A percentile compares a stretch with the other conserved stretches of the same genome.
phyloP scores from a whole-genome alignment of 129 eudicot species.

The Artemisia annua region DNA sequence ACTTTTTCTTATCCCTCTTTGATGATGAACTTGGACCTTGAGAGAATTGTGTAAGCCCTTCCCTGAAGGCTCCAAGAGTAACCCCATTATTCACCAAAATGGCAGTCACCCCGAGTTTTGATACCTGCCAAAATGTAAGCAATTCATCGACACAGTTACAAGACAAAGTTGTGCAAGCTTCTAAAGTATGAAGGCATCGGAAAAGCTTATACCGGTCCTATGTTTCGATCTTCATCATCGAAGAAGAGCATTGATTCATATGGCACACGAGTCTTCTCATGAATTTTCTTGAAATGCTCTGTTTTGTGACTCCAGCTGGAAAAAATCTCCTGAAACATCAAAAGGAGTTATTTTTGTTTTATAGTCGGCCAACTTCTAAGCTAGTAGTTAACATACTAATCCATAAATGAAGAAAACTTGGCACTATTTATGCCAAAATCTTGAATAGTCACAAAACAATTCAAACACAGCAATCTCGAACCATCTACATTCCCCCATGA shows the following conservation, averaged over 20 bases:
- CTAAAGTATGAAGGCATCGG: background rate
- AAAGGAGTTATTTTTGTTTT: background rate
- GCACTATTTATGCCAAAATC: background rate
- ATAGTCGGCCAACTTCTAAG: background rate
- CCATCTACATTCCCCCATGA: conserved; percentile 18
- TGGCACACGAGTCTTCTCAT: conserved; percentile 65
- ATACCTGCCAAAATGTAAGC: conserved; percentile 49
- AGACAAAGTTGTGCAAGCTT: background rate
- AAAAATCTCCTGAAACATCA: conserved; percentile 70
- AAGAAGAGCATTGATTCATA: conserved; percentile 84
- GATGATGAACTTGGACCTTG: conserved; percentile 42
- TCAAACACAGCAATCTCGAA: background rate
- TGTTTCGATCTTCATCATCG: conserved; percentile 92
- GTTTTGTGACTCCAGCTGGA: conserved; percentile 97
- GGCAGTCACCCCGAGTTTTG: conserved; percentile 84
- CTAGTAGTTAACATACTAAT: background rate
- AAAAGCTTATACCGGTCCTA: conserved; percentile 60
- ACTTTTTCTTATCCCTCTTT: conserved; percentile 43
- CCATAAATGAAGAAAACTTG: background rate
- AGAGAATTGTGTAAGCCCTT: conserved; percentile 71
- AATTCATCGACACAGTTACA: background rate
- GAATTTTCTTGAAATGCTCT: conserved; percentile 85
- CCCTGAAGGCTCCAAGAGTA: conserved; percentile 70
- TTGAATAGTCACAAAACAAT: background rate
- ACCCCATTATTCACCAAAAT: conserved; percentile 85